Percentiles rank a stretch among this genome's conserved stretches.
phyloP scores from a whole-genome alignment of 441 rosid genomes.

The Euphorbia schlechtendalii region DNA sequence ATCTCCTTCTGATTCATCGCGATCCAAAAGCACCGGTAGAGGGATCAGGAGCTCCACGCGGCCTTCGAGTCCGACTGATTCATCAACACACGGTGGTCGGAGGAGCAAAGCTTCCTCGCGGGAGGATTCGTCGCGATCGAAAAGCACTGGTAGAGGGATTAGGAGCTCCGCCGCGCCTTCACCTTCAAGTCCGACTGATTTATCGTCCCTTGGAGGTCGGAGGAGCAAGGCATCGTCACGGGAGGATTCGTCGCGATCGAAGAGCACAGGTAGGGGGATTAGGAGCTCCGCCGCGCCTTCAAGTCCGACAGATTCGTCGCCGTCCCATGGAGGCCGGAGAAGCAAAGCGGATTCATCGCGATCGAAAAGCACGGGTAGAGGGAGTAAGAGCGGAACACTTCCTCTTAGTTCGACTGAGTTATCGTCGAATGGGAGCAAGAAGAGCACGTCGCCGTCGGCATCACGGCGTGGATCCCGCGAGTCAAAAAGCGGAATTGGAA shows the following conservation, averaged over 20 bases:
- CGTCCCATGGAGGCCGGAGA: slow-evolving; percentile 3
- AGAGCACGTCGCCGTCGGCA: not conserved
- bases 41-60: not conserved
- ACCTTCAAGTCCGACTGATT: no score
- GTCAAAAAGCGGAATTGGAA: not conserved
- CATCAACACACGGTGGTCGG: no score
- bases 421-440: not conserved
- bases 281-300: not conserved
- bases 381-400: not conserved
- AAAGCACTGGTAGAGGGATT: slow-evolving; percentile 17
- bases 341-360: not conserved
- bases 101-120: not conserved
- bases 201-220: no score
- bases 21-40: slow-evolving; percentile 25
- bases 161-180: not conserved
- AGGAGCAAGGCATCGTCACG: not conserved
- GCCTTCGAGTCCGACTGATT: no score
- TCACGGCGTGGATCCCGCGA: no score
- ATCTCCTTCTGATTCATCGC: slow-evolving; percentile 13
- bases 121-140: slow-evolving; percentile 24
- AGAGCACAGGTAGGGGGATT: slow-evolving; percentile 16
- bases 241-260: slow-evolving; percentile 21
- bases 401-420: not conserved
- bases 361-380: not conserved
- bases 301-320: not conserved